Evolutionary conservation across 1,139 yeast genomes (phyloP).

Genomic region (Suhomyces wounanorum): DNA sequence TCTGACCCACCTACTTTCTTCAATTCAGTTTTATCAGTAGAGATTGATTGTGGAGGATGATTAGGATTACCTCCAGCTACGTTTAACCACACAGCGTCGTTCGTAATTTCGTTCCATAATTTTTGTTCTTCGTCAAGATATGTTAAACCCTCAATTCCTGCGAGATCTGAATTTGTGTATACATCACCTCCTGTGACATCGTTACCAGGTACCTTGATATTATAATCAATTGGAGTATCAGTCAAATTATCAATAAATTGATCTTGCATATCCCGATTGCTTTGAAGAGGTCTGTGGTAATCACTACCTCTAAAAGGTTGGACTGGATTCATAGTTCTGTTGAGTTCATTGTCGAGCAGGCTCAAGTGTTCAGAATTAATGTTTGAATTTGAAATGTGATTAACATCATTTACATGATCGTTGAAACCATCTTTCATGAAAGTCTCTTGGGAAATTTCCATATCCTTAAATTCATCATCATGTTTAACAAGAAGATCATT

Average conservation of each 20-base stretch:
- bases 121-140: conserved; percentile 56
- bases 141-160: conserved; percentile 49
- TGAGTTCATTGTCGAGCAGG: conserved; percentile 13
- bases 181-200: conserved; percentile 25
- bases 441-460: conserved; percentile 5
- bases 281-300: background rate
- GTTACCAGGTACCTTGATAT: conserved; percentile 17
- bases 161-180: conserved; percentile 37
- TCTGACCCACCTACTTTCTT: conserved; percentile 10
- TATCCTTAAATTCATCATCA: conserved; percentile 42
- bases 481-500: conserved; percentile 56
- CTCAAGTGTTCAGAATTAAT: conserved; percentile 14
- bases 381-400: conserved; percentile 12
- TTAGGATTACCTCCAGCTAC: conserved; percentile 27
- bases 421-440: conserved; percentile 12
- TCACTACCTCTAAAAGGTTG: conserved; percentile 3
- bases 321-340: conserved; percentile 7
- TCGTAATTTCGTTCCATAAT: conserved; percentile 73
- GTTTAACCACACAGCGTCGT: conserved; percentile 71
- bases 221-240: conserved; percentile 17
- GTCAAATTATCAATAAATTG: conserved; percentile 3
- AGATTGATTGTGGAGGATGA: conserved; percentile 20
- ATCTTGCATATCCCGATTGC: background rate
- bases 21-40: conserved; percentile 9
- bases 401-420: conserved; percentile 16